A percentile compares a stretch with the other conserved stretches of the same genome.
Evolutionary conservation across 2,329 filamentous ascomycete species (phyloP).

Genomic region (Phoma sp.): DNA sequence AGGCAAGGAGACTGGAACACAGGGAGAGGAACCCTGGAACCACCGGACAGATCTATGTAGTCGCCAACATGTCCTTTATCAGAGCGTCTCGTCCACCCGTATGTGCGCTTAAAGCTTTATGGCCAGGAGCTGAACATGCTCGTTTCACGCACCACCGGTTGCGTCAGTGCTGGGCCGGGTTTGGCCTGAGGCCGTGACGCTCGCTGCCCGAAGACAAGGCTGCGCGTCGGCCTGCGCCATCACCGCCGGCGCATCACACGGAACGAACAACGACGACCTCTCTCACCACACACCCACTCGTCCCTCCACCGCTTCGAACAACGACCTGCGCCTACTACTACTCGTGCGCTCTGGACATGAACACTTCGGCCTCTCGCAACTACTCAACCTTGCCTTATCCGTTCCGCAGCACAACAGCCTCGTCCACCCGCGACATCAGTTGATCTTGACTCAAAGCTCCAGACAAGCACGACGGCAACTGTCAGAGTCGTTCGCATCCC

Average conservation of each 20-base stretch:
- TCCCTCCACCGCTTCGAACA: slow-evolving; percentile 16
- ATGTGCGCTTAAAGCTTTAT: not conserved
- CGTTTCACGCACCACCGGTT: slow-evolving; percentile 4
- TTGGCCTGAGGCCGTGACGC: slow-evolving; percentile 16
- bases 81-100: not conserved
- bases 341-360: slow-evolving; percentile 42
- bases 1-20: not conserved
- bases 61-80: not conserved
- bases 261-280: not conserved
- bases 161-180: slow-evolving; percentile 14
- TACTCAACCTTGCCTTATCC: slow-evolving; percentile 27
- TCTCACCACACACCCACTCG: slow-evolving; percentile 16
- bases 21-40: not conserved
- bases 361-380: slow-evolving; percentile 35
- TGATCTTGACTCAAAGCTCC: slow-evolving; percentile 22
- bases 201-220: slow-evolving; percentile 24
- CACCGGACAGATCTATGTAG: not conserved
- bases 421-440: slow-evolving; percentile 30
- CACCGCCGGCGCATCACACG: slow-evolving; percentile 19
- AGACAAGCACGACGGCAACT: slow-evolving; percentile 33
- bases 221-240: slow-evolving; percentile 27
- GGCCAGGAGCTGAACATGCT: not conserved
- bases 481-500: slow-evolving; percentile 24
- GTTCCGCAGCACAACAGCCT: slow-evolving; percentile 25
- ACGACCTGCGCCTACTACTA: slow-evolving; percentile 33